Evolutionary conservation across 2,329 filamentous ascomycete species (phyloP), one percentile per base, ranked within the genome.

Genomic region (Claviceps lovelessii): DNA sequence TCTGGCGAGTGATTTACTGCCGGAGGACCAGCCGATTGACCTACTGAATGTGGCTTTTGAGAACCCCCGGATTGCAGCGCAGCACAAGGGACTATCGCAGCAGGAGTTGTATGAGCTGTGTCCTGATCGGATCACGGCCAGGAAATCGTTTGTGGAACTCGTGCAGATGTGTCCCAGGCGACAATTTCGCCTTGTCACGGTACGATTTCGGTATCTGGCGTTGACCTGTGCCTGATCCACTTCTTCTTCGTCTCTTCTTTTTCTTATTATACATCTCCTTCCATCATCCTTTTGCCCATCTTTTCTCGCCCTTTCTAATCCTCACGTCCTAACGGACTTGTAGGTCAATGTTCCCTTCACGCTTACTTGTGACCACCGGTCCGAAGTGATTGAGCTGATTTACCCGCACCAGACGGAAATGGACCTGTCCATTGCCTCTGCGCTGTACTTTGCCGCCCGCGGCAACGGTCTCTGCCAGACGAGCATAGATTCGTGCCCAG

Each of bases 391-490:
- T 42, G 77, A 80, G 2, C 74, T 98, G 19, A 96, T 98, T 67
- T 77, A 86, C 61, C 93, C 93, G 0, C 93, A 98, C 69, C 91
- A 95, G 61, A 98, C 93, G 0, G 93, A 98, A 69, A 98, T 98
- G 93, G 93, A 98, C 63, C 76, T 98, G 0, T 98, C 93, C 4
- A 98, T 98, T 62, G 86, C 88, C 0, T 85, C 80, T 61, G 93
- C 93, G 0, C 75, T 98, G n/a, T 97, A 96, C 68, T 98, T 98
- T 72, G 90, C 93, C 6, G 84, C 91, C 0, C 80, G 89, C 44
- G 91, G 90, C 0, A 67, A 72, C 52, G 88, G 85, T 0, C 60
- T 67, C 19, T 72, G 75, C 44, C 71, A 71, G 54, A 64, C 60
- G 13, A 56, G 61, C 39, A 56, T 56, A 2, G 58, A 63, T 31